A percentile compares a stretch with the other conserved stretches of the same genome.
phyloP scores from a whole-genome alignment of 768 basidiomycete species.

The Leccinum disarticulatum region DNA sequence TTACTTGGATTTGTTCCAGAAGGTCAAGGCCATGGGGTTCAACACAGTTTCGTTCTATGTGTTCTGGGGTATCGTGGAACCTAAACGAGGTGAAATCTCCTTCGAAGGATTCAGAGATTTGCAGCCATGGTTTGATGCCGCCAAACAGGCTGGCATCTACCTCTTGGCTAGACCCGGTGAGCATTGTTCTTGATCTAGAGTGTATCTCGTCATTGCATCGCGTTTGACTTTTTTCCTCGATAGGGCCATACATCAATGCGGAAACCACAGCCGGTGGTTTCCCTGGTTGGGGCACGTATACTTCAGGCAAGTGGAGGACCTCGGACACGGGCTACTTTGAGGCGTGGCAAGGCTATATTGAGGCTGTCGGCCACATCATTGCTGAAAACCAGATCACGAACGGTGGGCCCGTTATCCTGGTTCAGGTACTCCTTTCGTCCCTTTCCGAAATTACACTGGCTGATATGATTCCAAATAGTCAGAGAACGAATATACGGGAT shows the following conservation, averaged over 20 bases:
- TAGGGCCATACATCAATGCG: slow-evolving; percentile 31
- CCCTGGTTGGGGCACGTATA: slow-evolving; percentile 59
- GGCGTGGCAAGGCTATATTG: slow-evolving; percentile 61
- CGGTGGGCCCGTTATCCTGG: slow-evolving; percentile 54
- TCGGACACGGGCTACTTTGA: slow-evolving; percentile 45
- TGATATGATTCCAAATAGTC: slow-evolving; percentile 32
- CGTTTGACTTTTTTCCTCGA: background rate
- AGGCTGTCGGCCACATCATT: slow-evolving; percentile 47
- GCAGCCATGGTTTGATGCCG: slow-evolving; percentile 31
- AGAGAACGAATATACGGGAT: slow-evolving; percentile 52
- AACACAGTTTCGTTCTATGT: slow-evolving; percentile 53
- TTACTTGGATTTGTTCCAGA: slow-evolving; percentile 55
- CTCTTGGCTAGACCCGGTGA: slow-evolving; percentile 29
- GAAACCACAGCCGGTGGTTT: slow-evolving; percentile 42
- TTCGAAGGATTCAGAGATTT: slow-evolving; percentile 47
- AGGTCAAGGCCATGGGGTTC: slow-evolving; percentile 47
- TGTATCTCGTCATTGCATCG: background rate
- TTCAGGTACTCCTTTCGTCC: slow-evolving; percentile 16
- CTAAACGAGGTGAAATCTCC: slow-evolving; percentile 49
- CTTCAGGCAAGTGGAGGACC: slow-evolving; percentile 48
- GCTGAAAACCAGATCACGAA: slow-evolving; percentile 57
- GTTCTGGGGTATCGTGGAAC: slow-evolving; percentile 49
- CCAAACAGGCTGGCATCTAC: slow-evolving; percentile 29
- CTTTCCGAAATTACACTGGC: slow-evolving; percentile 30
- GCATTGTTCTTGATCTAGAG: background rate